These are phyloP conservation scores for Gracilariopsis chorda DNA, from an alignment of 23 red algal genomes.

Conservation along the genomic window DNA sequence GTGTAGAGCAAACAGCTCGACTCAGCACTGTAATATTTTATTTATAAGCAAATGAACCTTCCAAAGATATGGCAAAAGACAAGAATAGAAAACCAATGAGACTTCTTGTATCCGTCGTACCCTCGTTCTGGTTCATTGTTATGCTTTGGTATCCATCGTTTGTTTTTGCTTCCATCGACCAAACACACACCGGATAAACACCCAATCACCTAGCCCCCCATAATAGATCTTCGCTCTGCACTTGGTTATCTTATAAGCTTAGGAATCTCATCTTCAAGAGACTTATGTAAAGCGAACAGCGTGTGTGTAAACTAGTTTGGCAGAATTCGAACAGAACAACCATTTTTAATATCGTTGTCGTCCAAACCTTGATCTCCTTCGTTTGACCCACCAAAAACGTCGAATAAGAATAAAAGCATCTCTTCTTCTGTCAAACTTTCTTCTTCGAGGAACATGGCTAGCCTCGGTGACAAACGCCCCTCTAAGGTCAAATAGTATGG, in stretches of 20 bases:
- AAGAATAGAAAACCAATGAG: not conserved
- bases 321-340: too few relatives aligned
- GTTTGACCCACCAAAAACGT: too few relatives aligned
- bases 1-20: not conserved
- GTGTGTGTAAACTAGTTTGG: not conserved
- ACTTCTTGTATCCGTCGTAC: slow-evolving; percentile 28
- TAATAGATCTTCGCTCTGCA: not conserved
- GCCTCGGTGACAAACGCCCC: too few relatives aligned
- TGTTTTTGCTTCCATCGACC: not conserved
- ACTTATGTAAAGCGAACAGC: not conserved
- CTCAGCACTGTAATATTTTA: not conserved
- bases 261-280: not conserved
- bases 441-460: too few relatives aligned
- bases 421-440: too few relatives aligned
- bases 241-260: not conserved
- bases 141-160: not conserved
- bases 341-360: too few relatives aligned
- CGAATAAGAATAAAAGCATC: too few relatives aligned
- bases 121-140: not conserved
- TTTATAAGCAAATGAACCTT: not conserved
- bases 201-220: not conserved
- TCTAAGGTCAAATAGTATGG: too few relatives aligned
- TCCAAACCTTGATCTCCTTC: too few relatives aligned
- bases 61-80: slow-evolving; percentile 7
- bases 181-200: not conserved